Base-by-base conservation (phyloP, 495 filamentous ascomycete species). In the Penicillium verhagenii region DNA sequence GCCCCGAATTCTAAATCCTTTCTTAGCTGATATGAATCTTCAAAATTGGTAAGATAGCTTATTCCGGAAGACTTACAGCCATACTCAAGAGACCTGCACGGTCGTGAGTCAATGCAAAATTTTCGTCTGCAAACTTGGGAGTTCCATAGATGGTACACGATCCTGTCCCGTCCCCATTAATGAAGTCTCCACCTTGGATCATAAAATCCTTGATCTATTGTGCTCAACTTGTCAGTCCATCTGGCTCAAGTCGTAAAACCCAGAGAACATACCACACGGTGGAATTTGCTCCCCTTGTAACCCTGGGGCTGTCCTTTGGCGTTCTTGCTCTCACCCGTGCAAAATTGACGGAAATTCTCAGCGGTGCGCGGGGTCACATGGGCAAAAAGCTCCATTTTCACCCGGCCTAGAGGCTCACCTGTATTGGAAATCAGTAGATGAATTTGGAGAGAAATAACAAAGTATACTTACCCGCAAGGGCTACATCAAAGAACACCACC, bases 321-420 rank as follows among this genome's bases (percentile, higher is more conserved):
- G 63, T 88, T 89, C 75, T 92, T 97, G 45, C 78, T 86, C 74
- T 97, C 94, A 54, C 94, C 95, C 0, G 92, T 97, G 72, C 95
- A 97, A 73, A 95, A 96, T 66, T 95, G 90, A 13, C 93, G 89
- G 70, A 98, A 97, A 73, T 98, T 97, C 72, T 97, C 94, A 16
- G 93, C 91, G 6, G 94, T 97, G 56, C 85, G 83, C 26, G 94
- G 95, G 0, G 89, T 89, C 7, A 86, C 75, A 66, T 94, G 79
- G 38, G 86, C 84, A 79, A 92, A 97, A 54, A 98, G 86, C 71
- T 97, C 90, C 69, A 98, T 92, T 63, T 92, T 94, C 58, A 98
- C 85, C 26, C 93, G 86, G 53, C 95, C 95, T 18, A 98, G 82
- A 20, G 91, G 84, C 60, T 97, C 92, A 35, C 92, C 93, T 96